Evolutionary conservation across 768 basidiomycete genomes (phyloP), one percentile per base, ranked within the genome.

Genomic region (Phylloporus sp.): DNA sequence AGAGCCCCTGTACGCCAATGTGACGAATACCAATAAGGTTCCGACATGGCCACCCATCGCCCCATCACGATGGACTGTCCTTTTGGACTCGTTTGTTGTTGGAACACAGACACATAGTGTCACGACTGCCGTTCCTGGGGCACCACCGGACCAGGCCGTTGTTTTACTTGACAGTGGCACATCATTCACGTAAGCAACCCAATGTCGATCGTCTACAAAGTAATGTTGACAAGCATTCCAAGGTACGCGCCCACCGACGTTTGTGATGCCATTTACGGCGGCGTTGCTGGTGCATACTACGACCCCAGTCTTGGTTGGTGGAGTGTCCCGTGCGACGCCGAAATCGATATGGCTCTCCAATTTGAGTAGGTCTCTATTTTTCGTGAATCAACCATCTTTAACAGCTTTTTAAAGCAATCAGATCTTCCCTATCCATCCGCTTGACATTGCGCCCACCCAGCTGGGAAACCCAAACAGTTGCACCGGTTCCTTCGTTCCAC

Each of bases 161-260:
- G 79, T 81, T 22, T 72, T 89, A 28, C 76, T 93, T 48, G 91
- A 93, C 65, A 91, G 80, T 52, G 91, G 91, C 6, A 85, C 91
- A 4, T 89, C 90, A 3, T 90, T 82, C 66, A 83, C 86, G 85
- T 88, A 63, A 52, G 86, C 59, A 7, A 62, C 26, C 47, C 36
- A 12, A 42, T 45, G 20, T 34, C 32, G 3, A 31, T 28, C 15
- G n/a, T 42, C 27, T n/a, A 23, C 40, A 26, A 54, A 48, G 47
- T 39, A 5, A 46, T 52, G 38, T 23, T 26, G 45, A 43, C 24
- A 49, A 52, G 22, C 35, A 32, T 47, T 40, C 50, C 60, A 88
- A 64, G 88, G 18, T 92, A 93, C 66, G 86, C 80, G 6, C 80
- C 91, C 2, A 67, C 74, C 45, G 80, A 76, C 1, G 77, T 86